phyloP scores from a whole-genome alignment of 805 yeast species.

The Barnettozyma californica region DNA sequence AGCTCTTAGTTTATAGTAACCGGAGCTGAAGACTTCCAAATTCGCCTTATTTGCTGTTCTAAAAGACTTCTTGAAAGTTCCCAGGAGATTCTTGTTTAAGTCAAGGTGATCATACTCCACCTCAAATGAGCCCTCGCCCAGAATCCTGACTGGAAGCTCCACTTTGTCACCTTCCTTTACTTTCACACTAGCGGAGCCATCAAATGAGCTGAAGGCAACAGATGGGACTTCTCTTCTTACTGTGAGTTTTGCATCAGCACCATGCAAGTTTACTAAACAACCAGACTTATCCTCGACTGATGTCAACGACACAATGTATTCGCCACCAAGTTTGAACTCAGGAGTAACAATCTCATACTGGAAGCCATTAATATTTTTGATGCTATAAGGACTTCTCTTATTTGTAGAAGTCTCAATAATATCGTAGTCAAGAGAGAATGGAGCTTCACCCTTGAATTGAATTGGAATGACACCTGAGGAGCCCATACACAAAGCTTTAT shows the following conservation, averaged over 20 bases:
- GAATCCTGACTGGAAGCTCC: constrained; percentile 52
- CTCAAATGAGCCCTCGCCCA: constrained; percentile 53
- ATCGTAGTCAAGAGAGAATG: constrained; percentile 67
- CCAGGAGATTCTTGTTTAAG: constrained; percentile 24
- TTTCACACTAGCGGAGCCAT: constrained; percentile 32
- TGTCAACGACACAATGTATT: constrained; percentile 57
- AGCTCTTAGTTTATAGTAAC: constrained; percentile 39
- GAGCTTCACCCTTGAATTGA: constrained; percentile 70
- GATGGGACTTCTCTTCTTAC: constrained; percentile 69
- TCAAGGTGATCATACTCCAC: constrained; percentile 32
- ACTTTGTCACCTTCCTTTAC: constrained; percentile 60
- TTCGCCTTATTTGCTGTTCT: constrained; percentile 26
- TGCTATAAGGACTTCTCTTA: constrained; percentile 38
- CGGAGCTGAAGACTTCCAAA: constrained; percentile 38
- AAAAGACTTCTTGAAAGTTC: constrained; percentile 17
- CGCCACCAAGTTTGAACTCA: constrained; percentile 59
- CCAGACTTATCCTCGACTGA: constrained; percentile 70
- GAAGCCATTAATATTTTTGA: constrained; percentile 35
- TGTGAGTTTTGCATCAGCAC: constrained; percentile 56
- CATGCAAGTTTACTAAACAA: constrained; percentile 68
- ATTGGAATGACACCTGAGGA: constrained; percentile 46
- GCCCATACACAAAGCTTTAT: constrained; percentile 39
- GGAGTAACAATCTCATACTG: constrained; percentile 47
- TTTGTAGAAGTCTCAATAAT: constrained; percentile 52
- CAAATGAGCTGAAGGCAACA: constrained; percentile 38